These are phyloP conservation scores for Sporothrix mexicana DNA, from an alignment of 2,329 filamentous ascomycete genomes.

Conservation along the genomic window DNA sequence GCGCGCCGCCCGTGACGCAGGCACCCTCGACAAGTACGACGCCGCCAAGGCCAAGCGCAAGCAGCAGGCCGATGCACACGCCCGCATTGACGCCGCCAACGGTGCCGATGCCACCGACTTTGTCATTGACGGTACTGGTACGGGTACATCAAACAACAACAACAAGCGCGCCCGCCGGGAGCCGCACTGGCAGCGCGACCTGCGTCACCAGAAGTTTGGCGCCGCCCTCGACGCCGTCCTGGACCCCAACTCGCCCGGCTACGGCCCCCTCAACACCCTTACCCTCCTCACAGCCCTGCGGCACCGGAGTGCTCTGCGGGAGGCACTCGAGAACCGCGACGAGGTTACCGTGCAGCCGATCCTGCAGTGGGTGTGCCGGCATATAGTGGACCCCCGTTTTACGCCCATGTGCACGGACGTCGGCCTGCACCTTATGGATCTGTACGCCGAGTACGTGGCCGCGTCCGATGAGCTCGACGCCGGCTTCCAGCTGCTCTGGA, in stretches of 20 bases:
- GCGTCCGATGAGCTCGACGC: slow-evolving; percentile 74
- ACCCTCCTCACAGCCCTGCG: slow-evolving; percentile 83
- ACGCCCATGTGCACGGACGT: slow-evolving; percentile 83
- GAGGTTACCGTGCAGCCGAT: slow-evolving; percentile 82
- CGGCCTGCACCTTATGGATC: slow-evolving; percentile 78
- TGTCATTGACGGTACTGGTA: slow-evolving; percentile 65
- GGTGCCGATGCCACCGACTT: slow-evolving; percentile 76
- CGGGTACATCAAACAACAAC: slow-evolving; percentile 50
- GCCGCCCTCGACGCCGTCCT: slow-evolving; percentile 82
- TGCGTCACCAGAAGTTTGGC: slow-evolving; percentile 78
- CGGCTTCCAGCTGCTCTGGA: slow-evolving; percentile 71
- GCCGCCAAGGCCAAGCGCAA: slow-evolving; percentile 73
- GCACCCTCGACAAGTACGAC: slow-evolving; percentile 79
- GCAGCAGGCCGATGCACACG: slow-evolving; percentile 53
- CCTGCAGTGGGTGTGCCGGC: slow-evolving; percentile 78
- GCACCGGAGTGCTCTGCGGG: slow-evolving; percentile 83
- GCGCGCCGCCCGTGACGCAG: slow-evolving; percentile 76
- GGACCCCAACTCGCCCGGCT: slow-evolving; percentile 55
- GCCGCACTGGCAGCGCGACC: slow-evolving; percentile 75
- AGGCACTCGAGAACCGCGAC: slow-evolving; percentile 80
- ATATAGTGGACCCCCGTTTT: slow-evolving; percentile 83
- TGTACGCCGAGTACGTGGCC: slow-evolving; percentile 82
- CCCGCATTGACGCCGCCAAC: slow-evolving; percentile 67
- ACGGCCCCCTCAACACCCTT: slow-evolving; percentile 67
- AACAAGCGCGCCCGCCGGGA: slow-evolving; percentile 68